Conservation (phyloP, 2,329 filamentous ascomycete species). For the Neonectria neomacrospora region DNA sequence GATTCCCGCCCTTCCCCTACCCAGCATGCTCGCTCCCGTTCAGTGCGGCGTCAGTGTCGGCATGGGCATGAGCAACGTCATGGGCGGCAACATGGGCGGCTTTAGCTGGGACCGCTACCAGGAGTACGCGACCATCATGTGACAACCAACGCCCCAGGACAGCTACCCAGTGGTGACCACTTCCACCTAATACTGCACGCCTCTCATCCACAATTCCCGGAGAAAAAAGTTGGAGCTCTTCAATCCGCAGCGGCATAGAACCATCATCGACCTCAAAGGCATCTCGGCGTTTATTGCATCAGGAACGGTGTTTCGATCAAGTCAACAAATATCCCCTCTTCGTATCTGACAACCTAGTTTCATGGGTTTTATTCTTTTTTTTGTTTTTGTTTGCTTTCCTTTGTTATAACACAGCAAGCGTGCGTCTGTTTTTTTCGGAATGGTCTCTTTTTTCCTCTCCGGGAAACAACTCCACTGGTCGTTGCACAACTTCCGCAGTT, state of each 20-base stretch:
- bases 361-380: conserved; percentile 35
- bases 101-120: conserved; percentile 90
- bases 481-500: conserved; percentile 59
- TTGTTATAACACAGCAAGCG: conserved; percentile 59
- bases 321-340: conserved; percentile 53
- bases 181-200: conserved; percentile 54
- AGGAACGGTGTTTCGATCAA: conserved; percentile 54
- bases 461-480: conserved; percentile 50
- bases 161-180: conserved; percentile 61
- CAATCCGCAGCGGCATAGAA: conserved; percentile 53
- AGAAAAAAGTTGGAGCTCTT: conserved; percentile 49
- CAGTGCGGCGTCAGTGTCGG: conserved; percentile 85
- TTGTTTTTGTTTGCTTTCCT: conserved; percentile 45
- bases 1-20: conserved; percentile 81
- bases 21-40: conserved; percentile 81
- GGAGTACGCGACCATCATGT: conserved; percentile 89
- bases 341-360: conserved; percentile 40
- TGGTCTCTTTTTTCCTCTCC: conserved; percentile 49
- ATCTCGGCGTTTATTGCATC: conserved; percentile 58
- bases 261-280: conserved; percentile 49
- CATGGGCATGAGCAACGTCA: conserved; percentile 68
- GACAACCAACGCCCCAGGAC: conserved; percentile 69
- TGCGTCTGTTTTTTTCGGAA: conserved; percentile 47
- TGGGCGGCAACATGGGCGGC: conserved; percentile 52
- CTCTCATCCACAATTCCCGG: conserved; percentile 48